Conservation (phyloP, 164 flowering plant genomes). For the Chimonanthus praecox region DNA sequence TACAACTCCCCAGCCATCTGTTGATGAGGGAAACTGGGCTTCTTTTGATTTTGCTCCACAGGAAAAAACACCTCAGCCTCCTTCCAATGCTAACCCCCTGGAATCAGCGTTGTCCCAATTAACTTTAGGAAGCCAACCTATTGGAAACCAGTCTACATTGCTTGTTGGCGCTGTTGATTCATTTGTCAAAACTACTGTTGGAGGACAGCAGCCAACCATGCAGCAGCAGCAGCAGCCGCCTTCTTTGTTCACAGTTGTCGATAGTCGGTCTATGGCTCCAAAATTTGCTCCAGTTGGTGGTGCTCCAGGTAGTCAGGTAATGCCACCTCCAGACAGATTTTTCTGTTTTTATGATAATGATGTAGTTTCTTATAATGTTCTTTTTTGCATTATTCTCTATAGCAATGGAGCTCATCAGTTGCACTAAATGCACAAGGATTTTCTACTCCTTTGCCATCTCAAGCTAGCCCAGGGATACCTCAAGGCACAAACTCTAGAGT, state of each 20-base stretch:
- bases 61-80: conserved; percentile 34
- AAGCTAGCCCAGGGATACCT: conserved; percentile 19
- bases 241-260: conserved; percentile 31
- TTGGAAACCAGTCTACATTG: conserved; percentile 6
- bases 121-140: conserved; percentile 40
- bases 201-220: conserved; percentile 39
- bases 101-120: conserved; percentile 58
- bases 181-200: conserved; percentile 22
- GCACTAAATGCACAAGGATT: conserved; percentile 33
- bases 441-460: conserved; percentile 29
- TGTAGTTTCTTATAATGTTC: background rate
- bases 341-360: background rate
- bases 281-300: conserved; percentile 28
- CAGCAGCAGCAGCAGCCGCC: conserved; percentile 30
- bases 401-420: conserved; percentile 42
- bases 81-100: conserved; percentile 41
- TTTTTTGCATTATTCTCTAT: conserved; percentile 6
- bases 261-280: conserved; percentile 26
- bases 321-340: background rate
- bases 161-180: conserved; percentile 22
- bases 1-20: conserved; percentile 28
- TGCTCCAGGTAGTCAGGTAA: conserved; percentile 56
- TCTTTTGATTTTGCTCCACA: conserved; percentile 65
- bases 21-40: conserved; percentile 71
- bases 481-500: conserved; percentile 23